These are phyloP conservation scores for Rehmannia glutinosa DNA, from an alignment of 257 asterid genomes.

Conservation along the genomic window DNA sequence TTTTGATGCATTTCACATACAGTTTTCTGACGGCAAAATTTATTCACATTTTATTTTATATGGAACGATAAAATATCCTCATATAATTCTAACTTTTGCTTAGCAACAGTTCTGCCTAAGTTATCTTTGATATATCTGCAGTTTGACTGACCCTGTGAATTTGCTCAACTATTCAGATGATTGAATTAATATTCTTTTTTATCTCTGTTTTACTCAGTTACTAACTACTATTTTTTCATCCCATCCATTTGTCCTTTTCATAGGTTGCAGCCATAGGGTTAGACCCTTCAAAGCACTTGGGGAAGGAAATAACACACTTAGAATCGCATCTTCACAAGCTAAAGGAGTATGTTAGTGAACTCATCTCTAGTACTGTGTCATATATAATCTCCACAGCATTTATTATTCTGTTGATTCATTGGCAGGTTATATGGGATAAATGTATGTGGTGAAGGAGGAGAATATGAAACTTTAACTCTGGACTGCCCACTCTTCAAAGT, in stretches of 20 bases:
- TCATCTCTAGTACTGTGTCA: conserved; percentile 15
- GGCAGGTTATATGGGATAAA: conserved; percentile 89
- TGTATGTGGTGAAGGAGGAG: conserved; percentile 99
- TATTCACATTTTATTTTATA: too few relatives aligned
- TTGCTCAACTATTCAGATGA: background rate
- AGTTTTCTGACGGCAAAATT: too few relatives aligned
- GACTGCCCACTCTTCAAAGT: conserved; percentile 95
- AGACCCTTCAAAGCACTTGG: conserved; percentile 88
- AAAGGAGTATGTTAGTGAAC: conserved; percentile 62
- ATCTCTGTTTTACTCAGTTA: background rate
- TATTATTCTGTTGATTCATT: conserved; percentile 19
- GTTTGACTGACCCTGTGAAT: background rate
- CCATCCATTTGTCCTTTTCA: conserved; percentile 6
- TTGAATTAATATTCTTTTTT: background rate
- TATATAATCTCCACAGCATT: conserved; percentile 17
- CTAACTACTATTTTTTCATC: conserved; percentile 10
- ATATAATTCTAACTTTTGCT: background rate
- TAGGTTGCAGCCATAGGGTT: conserved; percentile 98
- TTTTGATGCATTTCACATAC: background rate
- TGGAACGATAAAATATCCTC: too few relatives aligned
- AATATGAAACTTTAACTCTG: conserved; percentile 92
- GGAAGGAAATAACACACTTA: conserved; percentile 65
- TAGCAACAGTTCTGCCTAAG: background rate
- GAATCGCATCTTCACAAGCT: conserved; percentile 82
- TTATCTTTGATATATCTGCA: background rate